These are phyloP conservation scores for Datura wrightii DNA, from an alignment of 257 asterid genomes.

Conservation along the genomic window DNA sequence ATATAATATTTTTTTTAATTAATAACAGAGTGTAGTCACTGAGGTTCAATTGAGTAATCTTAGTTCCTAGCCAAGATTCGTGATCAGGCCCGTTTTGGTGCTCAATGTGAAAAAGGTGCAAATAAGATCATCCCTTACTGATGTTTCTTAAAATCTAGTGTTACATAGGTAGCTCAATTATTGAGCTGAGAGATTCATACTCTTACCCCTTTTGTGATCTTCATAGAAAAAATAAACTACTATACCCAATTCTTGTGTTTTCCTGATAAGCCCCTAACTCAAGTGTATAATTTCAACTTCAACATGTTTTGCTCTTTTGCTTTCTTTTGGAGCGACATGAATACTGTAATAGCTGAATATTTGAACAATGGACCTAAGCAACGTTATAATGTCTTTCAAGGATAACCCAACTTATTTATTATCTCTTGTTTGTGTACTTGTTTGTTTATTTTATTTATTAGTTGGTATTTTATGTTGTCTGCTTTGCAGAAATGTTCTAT, in stretches of 20 bases:
- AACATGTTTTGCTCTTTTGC: background rate
- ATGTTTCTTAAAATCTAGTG: slow-evolving; percentile 23
- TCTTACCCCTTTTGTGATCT: slow-evolving; percentile 12
- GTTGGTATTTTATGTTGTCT: background rate
- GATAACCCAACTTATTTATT: background rate
- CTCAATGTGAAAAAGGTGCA: slow-evolving; percentile 2
- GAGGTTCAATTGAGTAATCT: background rate
- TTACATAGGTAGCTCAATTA: slow-evolving; percentile 10
- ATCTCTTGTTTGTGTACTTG: background rate
- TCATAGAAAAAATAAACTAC: background rate
- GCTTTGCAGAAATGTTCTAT: slow-evolving; percentile 69
- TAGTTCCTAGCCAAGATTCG: background rate
- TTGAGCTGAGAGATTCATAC: background rate
- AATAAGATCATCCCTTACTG: background rate
- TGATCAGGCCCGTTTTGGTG: background rate
- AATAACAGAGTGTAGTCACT: background rate
- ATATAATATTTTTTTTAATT: background rate
- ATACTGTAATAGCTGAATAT: background rate
- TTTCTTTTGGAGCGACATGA: background rate
- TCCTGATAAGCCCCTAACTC: background rate
- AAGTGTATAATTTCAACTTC: slow-evolving; percentile 2
- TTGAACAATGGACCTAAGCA: slow-evolving; percentile 19
- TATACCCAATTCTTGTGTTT: slow-evolving; percentile 3
- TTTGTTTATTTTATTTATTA: slow-evolving; percentile 1
- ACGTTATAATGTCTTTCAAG: slow-evolving; percentile 18